Evolutionary conservation across 495 filamentous ascomycete species (phyloP).

Genomic region (Penicillium paxilli): DNA sequence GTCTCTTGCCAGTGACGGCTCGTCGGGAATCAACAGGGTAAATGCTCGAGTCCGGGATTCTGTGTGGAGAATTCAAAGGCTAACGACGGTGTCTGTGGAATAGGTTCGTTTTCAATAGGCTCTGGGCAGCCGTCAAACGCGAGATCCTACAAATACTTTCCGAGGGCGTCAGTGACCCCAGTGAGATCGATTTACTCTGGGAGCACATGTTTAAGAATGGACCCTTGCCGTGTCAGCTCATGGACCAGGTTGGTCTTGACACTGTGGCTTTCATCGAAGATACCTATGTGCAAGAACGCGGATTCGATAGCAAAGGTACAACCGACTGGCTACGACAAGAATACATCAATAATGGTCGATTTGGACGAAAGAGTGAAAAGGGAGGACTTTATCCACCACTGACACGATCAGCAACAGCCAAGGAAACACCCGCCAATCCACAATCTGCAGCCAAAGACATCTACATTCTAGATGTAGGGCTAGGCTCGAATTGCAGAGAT

Average conservation of each 20-base stretch:
- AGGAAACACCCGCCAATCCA: conserved; percentile 6
- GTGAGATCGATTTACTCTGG: conserved; percentile 48
- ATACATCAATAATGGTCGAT: conserved; percentile 30
- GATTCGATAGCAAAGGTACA: conserved; percentile 19
- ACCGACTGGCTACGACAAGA: conserved; percentile 35
- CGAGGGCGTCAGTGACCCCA: conserved; percentile 47
- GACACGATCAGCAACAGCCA: neutral
- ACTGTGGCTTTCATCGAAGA: conserved; percentile 43
- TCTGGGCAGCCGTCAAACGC: conserved; percentile 59
- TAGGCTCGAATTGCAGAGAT: conserved; percentile 25
- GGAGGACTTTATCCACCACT: conserved; percentile 35
- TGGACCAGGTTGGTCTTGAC: conserved; percentile 35
- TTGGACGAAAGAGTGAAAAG: conserved; percentile 32
- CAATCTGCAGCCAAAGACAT: conserved; percentile 18
- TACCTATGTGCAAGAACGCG: conserved; percentile 38
- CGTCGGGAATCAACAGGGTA: conserved; percentile 51
- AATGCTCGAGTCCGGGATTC: conserved; percentile 1
- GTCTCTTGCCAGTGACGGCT: conserved; percentile 32
- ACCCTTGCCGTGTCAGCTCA: conserved; percentile 27
- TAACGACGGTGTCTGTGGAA: neutral
- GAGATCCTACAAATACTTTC: conserved; percentile 50
- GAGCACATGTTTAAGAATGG: conserved; percentile 31
- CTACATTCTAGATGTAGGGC: conserved; percentile 30
- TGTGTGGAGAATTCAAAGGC: neutral
- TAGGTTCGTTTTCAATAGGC: conserved; percentile 56